Percentiles rank a stretch among this genome's conserved stretches.
These are phyloP conservation scores for Mucor mucedo DNA, from an alignment of 371 early-diverging fungal species.

Conservation along the genomic window DNA sequence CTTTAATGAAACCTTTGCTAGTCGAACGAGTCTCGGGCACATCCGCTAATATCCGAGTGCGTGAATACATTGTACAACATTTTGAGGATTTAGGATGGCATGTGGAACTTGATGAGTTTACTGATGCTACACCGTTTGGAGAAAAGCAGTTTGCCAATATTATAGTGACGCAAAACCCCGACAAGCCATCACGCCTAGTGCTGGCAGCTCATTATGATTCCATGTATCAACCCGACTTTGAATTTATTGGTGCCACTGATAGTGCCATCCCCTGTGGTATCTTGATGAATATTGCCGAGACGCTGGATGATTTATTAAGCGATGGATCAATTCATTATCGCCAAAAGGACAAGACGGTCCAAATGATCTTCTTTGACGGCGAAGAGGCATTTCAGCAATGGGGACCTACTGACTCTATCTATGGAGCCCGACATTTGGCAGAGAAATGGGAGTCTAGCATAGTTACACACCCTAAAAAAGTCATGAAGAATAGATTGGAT, in stretches of 20 bases:
- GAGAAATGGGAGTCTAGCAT: constrained; percentile 45
- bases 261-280: constrained; percentile 89
- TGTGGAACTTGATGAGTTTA: constrained; percentile 83
- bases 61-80: constrained; percentile 66
- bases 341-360: constrained; percentile 66
- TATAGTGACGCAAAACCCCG: constrained; percentile 83
- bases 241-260: constrained; percentile 86
- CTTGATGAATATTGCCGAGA: constrained; percentile 81
- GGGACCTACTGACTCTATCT: constrained; percentile 84
- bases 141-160: constrained; percentile 82
- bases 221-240: constrained; percentile 67
- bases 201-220: constrained; percentile 95
- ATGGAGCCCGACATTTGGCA: constrained; percentile 81
- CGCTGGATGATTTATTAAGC: constrained; percentile 25
- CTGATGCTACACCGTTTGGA: constrained; percentile 77
- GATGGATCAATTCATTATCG: constrained; percentile 13
- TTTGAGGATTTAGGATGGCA: constrained; percentile 74
- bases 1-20: constrained; percentile 67
- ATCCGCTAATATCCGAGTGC: constrained; percentile 68
- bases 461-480: constrained; percentile 27
- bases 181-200: constrained; percentile 73
- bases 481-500: constrained; percentile 46
- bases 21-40: constrained; percentile 83
- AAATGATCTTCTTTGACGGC: constrained; percentile 96
- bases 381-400: constrained; percentile 92